A percentile compares a stretch with the other conserved stretches of the same genome.
Conservation (phyloP, 495 filamentous ascomycete genomes). For the Podospora tetraspora region DNA sequence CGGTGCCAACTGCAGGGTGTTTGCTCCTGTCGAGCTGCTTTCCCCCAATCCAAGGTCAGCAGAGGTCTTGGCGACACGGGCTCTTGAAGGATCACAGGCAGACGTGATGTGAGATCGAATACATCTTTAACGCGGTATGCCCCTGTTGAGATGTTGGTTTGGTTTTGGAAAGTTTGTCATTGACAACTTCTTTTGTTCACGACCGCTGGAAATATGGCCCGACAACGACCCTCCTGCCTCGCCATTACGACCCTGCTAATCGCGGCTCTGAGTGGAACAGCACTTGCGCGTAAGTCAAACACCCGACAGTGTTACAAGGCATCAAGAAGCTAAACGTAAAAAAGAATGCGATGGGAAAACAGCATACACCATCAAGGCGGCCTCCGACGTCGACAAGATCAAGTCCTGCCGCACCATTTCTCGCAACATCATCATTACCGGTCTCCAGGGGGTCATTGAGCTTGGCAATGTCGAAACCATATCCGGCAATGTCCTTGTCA, state of each 20-base stretch:
- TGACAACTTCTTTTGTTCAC: neutral
- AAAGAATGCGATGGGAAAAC: neutral
- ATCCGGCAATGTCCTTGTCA: neutral
- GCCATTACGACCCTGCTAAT: neutral
- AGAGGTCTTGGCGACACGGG: neutral
- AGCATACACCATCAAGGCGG: neutral
- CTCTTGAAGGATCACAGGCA: neutral
- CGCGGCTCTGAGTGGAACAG: neutral
- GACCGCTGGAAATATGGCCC: neutral
- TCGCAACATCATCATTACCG: neutral
- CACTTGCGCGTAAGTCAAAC: neutral
- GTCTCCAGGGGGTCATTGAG: neutral
- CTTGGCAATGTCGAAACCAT: neutral
- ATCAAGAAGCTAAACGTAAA: neutral
- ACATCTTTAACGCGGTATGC: neutral
- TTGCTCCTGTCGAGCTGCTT: neutral
- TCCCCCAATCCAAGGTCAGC: neutral
- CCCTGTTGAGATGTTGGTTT: neutral
- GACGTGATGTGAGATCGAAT: neutral
- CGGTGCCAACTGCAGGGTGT: neutral
- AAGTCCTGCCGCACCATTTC: neutral
- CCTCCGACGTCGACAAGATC: neutral
- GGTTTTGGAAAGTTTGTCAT: neutral
- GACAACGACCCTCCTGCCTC: neutral
- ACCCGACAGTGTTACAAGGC: neutral